Conservation (phyloP, 768 basidiomycete species). For the Boletus edulis region DNA sequence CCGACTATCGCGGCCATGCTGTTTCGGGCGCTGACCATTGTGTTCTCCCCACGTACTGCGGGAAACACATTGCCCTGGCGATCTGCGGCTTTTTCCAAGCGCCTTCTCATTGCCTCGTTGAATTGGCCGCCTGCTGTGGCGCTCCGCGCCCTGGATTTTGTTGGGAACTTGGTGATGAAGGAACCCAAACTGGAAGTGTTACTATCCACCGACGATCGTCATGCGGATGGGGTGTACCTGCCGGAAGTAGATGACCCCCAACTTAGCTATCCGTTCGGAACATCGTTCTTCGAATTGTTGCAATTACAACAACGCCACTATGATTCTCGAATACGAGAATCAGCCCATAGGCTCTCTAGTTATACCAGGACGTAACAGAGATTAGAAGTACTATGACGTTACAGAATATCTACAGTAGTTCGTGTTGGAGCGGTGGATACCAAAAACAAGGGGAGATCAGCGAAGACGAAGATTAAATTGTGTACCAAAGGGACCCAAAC, state of each 20-base stretch:
- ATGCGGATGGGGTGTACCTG: slow-evolving; percentile 80
- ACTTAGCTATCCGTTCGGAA: slow-evolving; percentile 75
- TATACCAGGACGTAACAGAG: slow-evolving; percentile 37
- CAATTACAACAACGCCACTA: slow-evolving; percentile 58
- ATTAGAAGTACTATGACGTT: slow-evolving; percentile 28
- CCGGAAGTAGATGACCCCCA: slow-evolving; percentile 89
- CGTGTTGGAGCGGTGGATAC: slow-evolving; percentile 19
- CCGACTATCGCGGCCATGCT: slow-evolving; percentile 63
- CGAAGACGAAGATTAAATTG: slow-evolving; percentile 19
- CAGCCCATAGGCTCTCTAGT: slow-evolving; percentile 56
- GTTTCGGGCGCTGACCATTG: slow-evolving; percentile 79
- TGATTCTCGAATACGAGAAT: slow-evolving; percentile 66
- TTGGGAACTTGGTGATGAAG: slow-evolving; percentile 65
- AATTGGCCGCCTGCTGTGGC: slow-evolving; percentile 74
- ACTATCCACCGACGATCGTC: slow-evolving; percentile 83
- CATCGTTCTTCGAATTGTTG: slow-evolving; percentile 84
- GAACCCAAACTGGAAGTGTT: slow-evolving; percentile 82
- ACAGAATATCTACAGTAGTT: slow-evolving; percentile 35
- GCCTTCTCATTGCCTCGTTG: slow-evolving; percentile 77
- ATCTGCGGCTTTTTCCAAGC: slow-evolving; percentile 90
- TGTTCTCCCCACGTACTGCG: slow-evolving; percentile 72
- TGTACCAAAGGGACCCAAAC: slow-evolving; percentile 10
- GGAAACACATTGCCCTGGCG: slow-evolving; percentile 65
- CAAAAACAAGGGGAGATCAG: slow-evolving; percentile 14
- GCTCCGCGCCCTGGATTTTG: slow-evolving; percentile 70